Base-by-base conservation (phyloP, 805 yeast genomes). In the Isabelozyma heimii region DNA sequence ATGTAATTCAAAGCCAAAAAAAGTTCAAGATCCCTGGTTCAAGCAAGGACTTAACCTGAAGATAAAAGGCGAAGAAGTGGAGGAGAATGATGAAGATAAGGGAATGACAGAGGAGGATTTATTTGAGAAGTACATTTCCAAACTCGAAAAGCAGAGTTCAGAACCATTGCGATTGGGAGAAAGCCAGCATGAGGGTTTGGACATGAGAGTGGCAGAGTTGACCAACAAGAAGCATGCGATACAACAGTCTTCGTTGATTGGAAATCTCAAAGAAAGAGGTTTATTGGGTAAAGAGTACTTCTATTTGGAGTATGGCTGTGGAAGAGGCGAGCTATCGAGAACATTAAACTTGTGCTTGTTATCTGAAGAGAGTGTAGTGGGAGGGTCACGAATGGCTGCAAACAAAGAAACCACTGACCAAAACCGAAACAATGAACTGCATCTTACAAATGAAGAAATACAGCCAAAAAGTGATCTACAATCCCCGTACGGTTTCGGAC, bases 221-320 rank as follows among this genome's bases (percentile, higher is more conserved):
- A 71, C 70, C 17, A 82, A 83, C 62, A 79, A 76, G 52, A 90
- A 90, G 59, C 97, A 91, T 67, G 86, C 92, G 0, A 61, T 77
- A 3, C 97, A 91, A 62, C 97, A 91, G 63, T 77, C 91, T 0
- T 86, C 95, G 1, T 63, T 91, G 49, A 85, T 88, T 13, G 90
- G 88, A 1, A 87, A 87, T 52, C 63, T 91, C 57, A 71, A 76
- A 20, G 61, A 66, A 4, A 53, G 64, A 13, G 61, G 61, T 0
- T 59, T 85, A 7, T 66, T 85, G 37, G 62, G 65, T 1, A 39
- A 62, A 2, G 48, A 62, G 15, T 50, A 52, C 37, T 67, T 73
- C 45, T 81, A 82, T 60, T 62, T 87, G 27, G 97, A 91, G 65
- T 90, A 89, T 72, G 97, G 97, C 0, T 88, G 96, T 63, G 97